A percentile compares a stretch with the other conserved stretches of the same genome.
These are phyloP conservation scores for Sporothrix luriei DNA, from an alignment of 2,329 filamentous ascomycete species.

Conservation along the genomic window DNA sequence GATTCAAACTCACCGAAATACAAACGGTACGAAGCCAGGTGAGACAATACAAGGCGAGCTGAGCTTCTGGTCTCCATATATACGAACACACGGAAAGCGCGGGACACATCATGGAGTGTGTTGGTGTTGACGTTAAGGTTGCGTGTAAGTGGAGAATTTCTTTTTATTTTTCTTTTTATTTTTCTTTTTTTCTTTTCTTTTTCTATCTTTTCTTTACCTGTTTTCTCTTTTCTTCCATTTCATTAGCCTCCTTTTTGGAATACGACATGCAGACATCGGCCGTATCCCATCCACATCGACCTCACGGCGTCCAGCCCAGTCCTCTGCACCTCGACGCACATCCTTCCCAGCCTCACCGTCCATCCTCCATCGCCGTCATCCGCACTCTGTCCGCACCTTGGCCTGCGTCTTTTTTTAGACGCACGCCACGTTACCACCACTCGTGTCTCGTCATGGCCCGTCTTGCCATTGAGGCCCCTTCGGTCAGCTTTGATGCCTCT, in stretches of 20 bases:
- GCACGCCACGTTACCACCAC: background rate
- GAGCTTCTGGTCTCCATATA: too few relatives aligned
- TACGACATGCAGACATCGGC: conserved; percentile 1
- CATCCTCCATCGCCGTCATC: background rate
- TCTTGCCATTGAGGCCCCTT: background rate
- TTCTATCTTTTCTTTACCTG: background rate
- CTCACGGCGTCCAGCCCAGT: background rate
- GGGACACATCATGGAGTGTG: too few relatives aligned
- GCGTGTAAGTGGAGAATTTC: too few relatives aligned
- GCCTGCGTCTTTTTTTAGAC: conserved; percentile 21
- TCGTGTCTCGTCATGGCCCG: background rate
- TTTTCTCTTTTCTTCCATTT: background rate
- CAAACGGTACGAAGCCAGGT: too few relatives aligned
- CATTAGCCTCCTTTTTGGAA: too few relatives aligned
- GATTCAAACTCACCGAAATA: too few relatives aligned
- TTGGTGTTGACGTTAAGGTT: too few relatives aligned
- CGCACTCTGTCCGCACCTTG: background rate
- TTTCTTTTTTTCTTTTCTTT: background rate
- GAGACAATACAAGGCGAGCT: too few relatives aligned
- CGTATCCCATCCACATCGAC: background rate
- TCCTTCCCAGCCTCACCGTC: background rate
- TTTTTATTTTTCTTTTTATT: background rate
- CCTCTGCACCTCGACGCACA: background rate
- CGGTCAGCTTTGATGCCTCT: background rate
- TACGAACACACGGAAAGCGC: too few relatives aligned